A percentile compares a stretch with the other conserved stretches of the same genome.
These are phyloP conservation scores for Lentinula novae-zelandiae DNA, from an alignment of 1,284 basidiomycete species.

Conservation along the genomic window DNA sequence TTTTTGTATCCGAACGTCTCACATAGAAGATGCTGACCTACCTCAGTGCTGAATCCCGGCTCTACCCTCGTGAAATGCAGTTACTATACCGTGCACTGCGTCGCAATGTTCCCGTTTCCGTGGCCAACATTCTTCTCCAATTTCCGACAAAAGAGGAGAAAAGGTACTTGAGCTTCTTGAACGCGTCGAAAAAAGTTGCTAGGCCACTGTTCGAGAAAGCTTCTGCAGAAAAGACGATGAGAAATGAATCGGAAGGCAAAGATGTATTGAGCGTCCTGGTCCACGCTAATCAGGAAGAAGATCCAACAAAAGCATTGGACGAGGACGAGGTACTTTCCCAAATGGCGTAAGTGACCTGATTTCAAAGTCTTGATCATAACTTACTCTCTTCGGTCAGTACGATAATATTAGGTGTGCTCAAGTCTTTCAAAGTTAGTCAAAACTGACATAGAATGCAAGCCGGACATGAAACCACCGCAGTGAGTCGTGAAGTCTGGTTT, in stretches of 20 bases:
- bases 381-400: neutral
- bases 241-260: neutral
- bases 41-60: neutral
- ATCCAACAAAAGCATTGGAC: constrained; percentile 17
- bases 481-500: neutral
- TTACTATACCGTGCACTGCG: constrained; percentile 2
- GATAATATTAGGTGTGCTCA: neutral
- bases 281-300: constrained; percentile 18
- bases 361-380: neutral
- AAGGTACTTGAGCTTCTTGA: constrained; percentile 9
- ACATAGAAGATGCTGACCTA: neutral
- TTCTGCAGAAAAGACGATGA: neutral
- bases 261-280: constrained; percentile 16
- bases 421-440: neutral
- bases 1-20: neutral
- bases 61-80: neutral
- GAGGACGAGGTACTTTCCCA: constrained; percentile 26
- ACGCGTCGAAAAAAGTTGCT: constrained; percentile 1
- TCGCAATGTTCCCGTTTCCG: neutral
- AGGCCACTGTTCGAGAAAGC: neutral
- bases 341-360: constrained; percentile 19
- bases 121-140: neutral
- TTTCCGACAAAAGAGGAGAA: constrained; percentile 11
- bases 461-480: constrained; percentile 18
- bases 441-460: neutral